phyloP scores from a whole-genome alignment of 306 rosid genomes.

The Castanospermum australe region DNA sequence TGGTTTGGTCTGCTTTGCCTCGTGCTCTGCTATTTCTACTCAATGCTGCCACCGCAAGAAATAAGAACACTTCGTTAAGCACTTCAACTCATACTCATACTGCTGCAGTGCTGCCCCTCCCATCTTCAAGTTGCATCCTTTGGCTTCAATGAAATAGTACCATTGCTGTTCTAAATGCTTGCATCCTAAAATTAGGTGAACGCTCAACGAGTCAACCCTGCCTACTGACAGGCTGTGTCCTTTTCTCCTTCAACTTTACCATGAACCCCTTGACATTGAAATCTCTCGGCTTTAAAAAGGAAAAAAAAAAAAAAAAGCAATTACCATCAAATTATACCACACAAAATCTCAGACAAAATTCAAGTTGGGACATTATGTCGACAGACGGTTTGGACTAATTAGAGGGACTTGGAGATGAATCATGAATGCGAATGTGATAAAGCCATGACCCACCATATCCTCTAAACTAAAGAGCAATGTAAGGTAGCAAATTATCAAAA shows the following conservation, averaged over 20 bases:
- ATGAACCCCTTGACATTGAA: not conserved
- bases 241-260: not conserved
- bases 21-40: too few relatives aligned
- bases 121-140: too few relatives aligned
- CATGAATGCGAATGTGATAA: not conserved
- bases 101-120: too few relatives aligned
- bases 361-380: not conserved
- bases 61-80: too few relatives aligned
- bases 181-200: too few relatives aligned
- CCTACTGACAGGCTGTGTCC: not conserved
- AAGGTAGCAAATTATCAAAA: constrained; percentile 26
- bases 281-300: not conserved
- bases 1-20: too few relatives aligned
- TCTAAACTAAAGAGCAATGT: constrained; percentile 14
- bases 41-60: too few relatives aligned
- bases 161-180: not conserved
- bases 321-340: not conserved
- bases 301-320: not conserved
- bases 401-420: too few relatives aligned
- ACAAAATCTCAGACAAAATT: not conserved
- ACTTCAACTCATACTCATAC: too few relatives aligned
- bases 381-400: not conserved
- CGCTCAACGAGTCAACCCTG: too few relatives aligned
- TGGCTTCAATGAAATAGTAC: too few relatives aligned
- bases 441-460: constrained; percentile 38